phyloP scores from a whole-genome alignment of 2,329 filamentous ascomycete genomes.

The Claviceps spartinae region DNA sequence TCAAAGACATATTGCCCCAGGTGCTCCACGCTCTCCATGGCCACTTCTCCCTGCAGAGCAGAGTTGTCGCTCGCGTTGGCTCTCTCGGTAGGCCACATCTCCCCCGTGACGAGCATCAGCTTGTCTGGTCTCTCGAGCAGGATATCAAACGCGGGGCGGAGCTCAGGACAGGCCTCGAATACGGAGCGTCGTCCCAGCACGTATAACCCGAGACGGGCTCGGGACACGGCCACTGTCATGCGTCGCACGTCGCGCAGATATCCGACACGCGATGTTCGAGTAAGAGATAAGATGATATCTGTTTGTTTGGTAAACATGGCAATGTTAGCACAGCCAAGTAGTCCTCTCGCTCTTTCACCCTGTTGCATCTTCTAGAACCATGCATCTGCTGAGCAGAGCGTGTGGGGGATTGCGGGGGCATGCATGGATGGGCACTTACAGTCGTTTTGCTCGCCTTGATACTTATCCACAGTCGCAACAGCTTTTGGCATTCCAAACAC shows the following conservation, averaged over 20 bases:
- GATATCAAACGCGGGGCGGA: constrained; percentile 72
- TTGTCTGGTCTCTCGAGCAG: constrained; percentile 69
- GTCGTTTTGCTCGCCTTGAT: constrained; percentile 98
- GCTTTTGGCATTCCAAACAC: constrained; percentile 82
- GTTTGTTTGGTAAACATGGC: neutral
- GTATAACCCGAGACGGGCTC: constrained; percentile 82
- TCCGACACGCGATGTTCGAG: constrained; percentile 74
- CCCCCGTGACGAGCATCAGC: constrained; percentile 66
- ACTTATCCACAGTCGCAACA: constrained; percentile 94
- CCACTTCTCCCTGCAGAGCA: constrained; percentile 41
- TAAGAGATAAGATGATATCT: constrained; percentile 91
- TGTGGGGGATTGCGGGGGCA: too few relatives aligned
- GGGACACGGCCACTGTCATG: constrained; percentile 85
- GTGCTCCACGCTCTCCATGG: constrained; percentile 88
- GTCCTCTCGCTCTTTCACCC: too few relatives aligned
- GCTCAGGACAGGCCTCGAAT: constrained; percentile 79
- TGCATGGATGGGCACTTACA: constrained; percentile 46
- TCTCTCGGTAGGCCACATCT: constrained; percentile 65
- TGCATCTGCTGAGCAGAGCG: neutral
- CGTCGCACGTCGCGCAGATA: constrained; percentile 89
- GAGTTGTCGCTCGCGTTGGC: constrained; percentile 26
- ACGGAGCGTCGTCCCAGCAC: constrained; percentile 78
- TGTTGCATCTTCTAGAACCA: too few relatives aligned
- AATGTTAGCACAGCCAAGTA: neutral
- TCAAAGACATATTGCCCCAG: constrained; percentile 92